Evolutionary conservation across 108 stramenopile genomes (phyloP), one percentile per base, ranked within the genome.

Genomic region (Cyclotella sp.): DNA sequence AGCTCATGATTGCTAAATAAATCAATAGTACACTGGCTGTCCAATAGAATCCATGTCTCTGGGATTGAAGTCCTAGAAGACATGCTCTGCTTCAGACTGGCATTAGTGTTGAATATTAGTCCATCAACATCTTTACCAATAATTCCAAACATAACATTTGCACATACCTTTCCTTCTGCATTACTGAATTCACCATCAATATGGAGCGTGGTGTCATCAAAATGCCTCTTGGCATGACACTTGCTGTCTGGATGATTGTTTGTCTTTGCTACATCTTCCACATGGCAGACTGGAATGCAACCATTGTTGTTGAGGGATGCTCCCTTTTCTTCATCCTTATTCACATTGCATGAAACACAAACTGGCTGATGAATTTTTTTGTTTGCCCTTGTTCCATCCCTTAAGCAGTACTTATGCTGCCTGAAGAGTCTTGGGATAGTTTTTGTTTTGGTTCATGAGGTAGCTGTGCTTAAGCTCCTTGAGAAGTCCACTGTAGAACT

Each of bases 11-110:
- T 83, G 60, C 46, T 26, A 42, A 86, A 79, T 0, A 84, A 70
- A 54, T 86, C 75, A 24, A 76, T 63, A 1, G 86, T 77, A 0
- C 79, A 80, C 47, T 86, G 86, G 53, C 55, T 83, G 53, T 86
- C 86, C 11, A 81, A 52, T n/a, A 85, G 52, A 0, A 85, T 73
- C 84, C 73, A 77, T 9, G 8, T 44, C 13, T 45, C 45, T 3
- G 74, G 66, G 12, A 75, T 67, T 0, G 26, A 44, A 9, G 18
- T 19, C 19, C 19, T 57, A 57, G 19, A 57, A 57, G 19, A 57
- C 55, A 19, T n/a, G 16, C 21, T 57, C 55, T 13, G 19, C 12
- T n/a, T 57, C n/a, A n/a, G n/a, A n/a, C n/a, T n/a, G n/a, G n/a
- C n/a, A n/a, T 57, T 57, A 9, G 55, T 9, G 19, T 13, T 22